These are phyloP conservation scores for Entamoeba histolytica DNA, from an alignment of 208 protist genomes.

Conservation along the genomic window DNA sequence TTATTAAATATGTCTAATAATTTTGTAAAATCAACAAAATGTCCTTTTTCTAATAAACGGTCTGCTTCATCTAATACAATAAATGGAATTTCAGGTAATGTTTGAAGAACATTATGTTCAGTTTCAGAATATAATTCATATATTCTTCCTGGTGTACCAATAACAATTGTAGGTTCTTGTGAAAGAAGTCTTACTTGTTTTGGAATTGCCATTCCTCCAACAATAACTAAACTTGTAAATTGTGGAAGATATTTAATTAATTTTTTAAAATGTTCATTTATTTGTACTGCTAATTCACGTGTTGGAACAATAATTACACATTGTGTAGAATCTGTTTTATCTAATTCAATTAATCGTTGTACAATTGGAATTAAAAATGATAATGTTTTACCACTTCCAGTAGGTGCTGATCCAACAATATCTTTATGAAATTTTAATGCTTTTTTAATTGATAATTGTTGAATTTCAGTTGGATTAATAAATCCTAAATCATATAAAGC, in stretches of 20 bases:
- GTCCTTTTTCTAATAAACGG: not conserved
- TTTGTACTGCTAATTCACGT: slow-evolving; percentile 22
- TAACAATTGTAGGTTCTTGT: not conserved
- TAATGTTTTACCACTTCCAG: slow-evolving; percentile 72
- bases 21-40: not conserved
- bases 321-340: not conserved
- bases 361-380: slow-evolving; percentile 53
- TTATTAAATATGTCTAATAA: not conserved
- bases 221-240: slow-evolving; percentile 14
- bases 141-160: slow-evolving; percentile 28
- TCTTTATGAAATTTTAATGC: slow-evolving; percentile 33
- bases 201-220: slow-evolving; percentile 2
- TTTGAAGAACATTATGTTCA: slow-evolving; percentile 46
- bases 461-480: not conserved
- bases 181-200: slow-evolving; percentile 2
- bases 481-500: not conserved
- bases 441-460: not conserved
- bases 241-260: not conserved
- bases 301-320: slow-evolving; percentile 17
- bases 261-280: not conserved
- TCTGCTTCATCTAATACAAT: slow-evolving; percentile 3
- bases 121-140: slow-evolving; percentile 17
- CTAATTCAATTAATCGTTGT: slow-evolving; percentile 37
- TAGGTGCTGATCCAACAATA: slow-evolving; percentile 62
- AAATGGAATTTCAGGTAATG: not conserved